Evolutionary conservation across 2,329 filamentous ascomycete genomes (phyloP), one percentile per base, ranked within the genome.

Genomic region (Xylariomycetidae sp.): DNA sequence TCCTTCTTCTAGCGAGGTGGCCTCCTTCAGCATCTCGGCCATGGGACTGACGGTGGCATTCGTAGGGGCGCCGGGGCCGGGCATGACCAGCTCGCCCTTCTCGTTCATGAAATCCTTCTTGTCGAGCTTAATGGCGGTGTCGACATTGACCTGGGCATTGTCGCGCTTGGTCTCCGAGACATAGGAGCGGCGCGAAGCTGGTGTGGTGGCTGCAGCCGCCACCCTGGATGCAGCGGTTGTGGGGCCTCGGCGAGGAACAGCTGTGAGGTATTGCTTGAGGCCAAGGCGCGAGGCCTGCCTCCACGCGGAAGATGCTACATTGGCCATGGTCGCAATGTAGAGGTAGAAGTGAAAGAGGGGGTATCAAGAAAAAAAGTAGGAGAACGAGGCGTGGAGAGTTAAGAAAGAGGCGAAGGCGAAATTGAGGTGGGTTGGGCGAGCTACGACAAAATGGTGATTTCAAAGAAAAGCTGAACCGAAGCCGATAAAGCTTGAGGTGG

Each of bases 1-100:
- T 38, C 92, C 92, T 61, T 94, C 81, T 48, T 95, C 89, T 82
- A 96, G 85, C 44, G 95, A 71, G 10, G 87, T 88, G 7, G 89
- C 90, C 59, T 95, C 83, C 67, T 92, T 93, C 42, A 98, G 69
- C 28, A 95, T 82, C 46, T 85, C 84, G 43, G 86, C 84, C 56
- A 84, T 77, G n/a, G 86, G 84, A 61, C 83, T 92, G 68, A 92
- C 79, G 56, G 82, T 80, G 31, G 76, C 73, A 57, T 84, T 76
- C 12, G 70, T 73, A 36, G 70, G 67, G 48, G 78, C 63, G 28
- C 66, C 66, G 4, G 79, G 67, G 3, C 70, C 67, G 10, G 79
- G 72, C 50, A 82, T 71, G 13, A 72, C 65, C 23, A 57, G 44
- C 28, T 57, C 47, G 33, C 54, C 55, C 33, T 56, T 56, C 19